phyloP scores from a whole-genome alignment of 768 basidiomycete genomes.

The Lentinula lateritia region DNA sequence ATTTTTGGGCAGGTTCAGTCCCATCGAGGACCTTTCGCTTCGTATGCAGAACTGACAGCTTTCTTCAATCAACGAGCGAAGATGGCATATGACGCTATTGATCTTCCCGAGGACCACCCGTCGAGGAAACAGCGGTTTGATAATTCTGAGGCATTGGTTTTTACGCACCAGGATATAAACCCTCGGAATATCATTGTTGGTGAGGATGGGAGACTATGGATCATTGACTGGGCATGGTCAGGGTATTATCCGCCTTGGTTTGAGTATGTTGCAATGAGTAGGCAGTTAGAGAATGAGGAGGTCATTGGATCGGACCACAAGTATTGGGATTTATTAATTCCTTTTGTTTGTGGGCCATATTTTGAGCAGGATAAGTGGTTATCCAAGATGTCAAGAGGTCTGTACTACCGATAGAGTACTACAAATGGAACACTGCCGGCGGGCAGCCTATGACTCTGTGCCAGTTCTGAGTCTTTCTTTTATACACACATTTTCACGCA shows the following conservation, averaged over 20 bases:
- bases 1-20: slow-evolving; percentile 7
- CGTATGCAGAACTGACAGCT: slow-evolving; percentile 9
- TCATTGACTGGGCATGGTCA: slow-evolving; percentile 18
- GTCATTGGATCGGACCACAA: background rate
- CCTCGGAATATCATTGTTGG: slow-evolving; percentile 15
- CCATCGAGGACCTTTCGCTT: slow-evolving; percentile 11
- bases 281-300: slow-evolving; percentile 11
- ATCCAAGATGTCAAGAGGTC: background rate
- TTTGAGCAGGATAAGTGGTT: background rate
- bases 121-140: slow-evolving; percentile 8
- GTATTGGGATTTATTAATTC: background rate
- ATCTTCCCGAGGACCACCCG: slow-evolving; percentile 7
- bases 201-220: slow-evolving; percentile 15
- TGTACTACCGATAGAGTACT: background rate
- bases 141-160: slow-evolving; percentile 16
- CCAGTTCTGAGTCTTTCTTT: no score
- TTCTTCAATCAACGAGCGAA: slow-evolving; percentile 12
- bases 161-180: slow-evolving; percentile 17
- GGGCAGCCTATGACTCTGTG: no score
- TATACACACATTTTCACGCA: no score
- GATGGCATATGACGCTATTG: background rate
- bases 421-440: no score
- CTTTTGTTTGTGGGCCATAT: background rate
- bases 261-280: slow-evolving; percentile 6
- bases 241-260: slow-evolving; percentile 15